Evolutionary conservation across 108 stramenopile genomes (phyloP), one percentile per base, ranked within the genome.

Genomic region (Parietichytrium sp.): DNA sequence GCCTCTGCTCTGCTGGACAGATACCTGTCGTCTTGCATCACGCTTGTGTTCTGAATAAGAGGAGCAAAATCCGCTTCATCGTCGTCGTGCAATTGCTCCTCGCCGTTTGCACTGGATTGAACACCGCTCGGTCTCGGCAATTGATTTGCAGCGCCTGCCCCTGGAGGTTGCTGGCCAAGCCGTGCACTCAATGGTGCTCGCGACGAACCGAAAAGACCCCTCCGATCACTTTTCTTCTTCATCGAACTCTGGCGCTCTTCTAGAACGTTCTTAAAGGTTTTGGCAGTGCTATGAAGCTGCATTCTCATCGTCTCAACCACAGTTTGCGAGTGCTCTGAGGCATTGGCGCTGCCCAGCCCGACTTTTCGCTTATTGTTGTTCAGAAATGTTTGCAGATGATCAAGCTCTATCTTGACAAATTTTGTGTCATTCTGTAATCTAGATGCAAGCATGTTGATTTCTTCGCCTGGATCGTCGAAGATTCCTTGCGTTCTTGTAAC

Each of bases 271-370:
- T 72, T 72, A 23, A 72, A 72, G 29, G 20, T 42, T 23, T 7
- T 18, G 36, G 55, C 55, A 4, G 55, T 72, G 36, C n/a, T 42
- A 4, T 38, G 20, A 0, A 72, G 55, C 38, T 72, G 55, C 55
- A 72, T 72, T 23, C 42, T 72, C 55, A 72, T 72, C 18, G 55
- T 72, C 55, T 72, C 36, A 30, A 72, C 55, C 20, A 72, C 42
- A 4, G 55, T 38, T 20, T n/a, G 33, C 55, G 55, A 72, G 55
- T 72, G 55, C 55, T 72, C 55, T 0, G 38, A 30, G 36, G 55
- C 55, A 18, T 72, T 72, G 55, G 13, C 55, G 55, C 55, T 72
- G 29, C 55, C 55, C 36, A 30, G 36, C 18, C 55, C 55, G 20
- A 72, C 55, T 23, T 72, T 7, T 18, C 42, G 55, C 55, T 38